phyloP scores from a whole-genome alignment of 2,329 filamentous ascomycete species.

The Coniochaeta ligniaria region DNA sequence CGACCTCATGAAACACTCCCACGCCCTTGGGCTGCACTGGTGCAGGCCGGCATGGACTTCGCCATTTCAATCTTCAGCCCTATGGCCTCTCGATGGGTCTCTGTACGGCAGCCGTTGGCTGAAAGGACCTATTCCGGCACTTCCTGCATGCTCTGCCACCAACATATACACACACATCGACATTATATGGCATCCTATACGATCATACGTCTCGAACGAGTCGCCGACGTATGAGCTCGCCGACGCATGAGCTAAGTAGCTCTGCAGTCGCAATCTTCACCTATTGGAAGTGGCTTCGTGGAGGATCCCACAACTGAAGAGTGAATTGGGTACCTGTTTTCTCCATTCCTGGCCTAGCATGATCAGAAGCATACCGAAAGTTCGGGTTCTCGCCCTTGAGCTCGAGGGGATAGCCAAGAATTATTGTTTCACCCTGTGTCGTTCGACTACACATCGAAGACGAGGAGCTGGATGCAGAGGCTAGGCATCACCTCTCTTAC shows the following conservation, averaged over 20 bases:
- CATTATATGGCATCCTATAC: not conserved
- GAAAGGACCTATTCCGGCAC: not conserved
- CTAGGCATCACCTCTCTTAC: not conserved
- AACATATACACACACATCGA: not conserved
- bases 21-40: not conserved
- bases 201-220: not conserved
- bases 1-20: not conserved
- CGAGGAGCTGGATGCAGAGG: not conserved
- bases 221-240: not conserved
- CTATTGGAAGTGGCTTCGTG: not conserved
- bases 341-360: not conserved
- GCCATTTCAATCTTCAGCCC: not conserved
- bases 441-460: not conserved
- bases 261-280: not conserved
- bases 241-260: not conserved
- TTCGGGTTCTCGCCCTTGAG: not conserved
- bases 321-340: not conserved
- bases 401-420: not conserved
- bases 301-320: not conserved
- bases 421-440: not conserved
- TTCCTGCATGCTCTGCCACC: not conserved
- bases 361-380: not conserved
- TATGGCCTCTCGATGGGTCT: not conserved
- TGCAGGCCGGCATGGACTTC: not conserved
- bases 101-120: not conserved